Evolutionary conservation across 208 protist genomes (phyloP).

Genomic region (Trypanosoma scelopori): DNA sequence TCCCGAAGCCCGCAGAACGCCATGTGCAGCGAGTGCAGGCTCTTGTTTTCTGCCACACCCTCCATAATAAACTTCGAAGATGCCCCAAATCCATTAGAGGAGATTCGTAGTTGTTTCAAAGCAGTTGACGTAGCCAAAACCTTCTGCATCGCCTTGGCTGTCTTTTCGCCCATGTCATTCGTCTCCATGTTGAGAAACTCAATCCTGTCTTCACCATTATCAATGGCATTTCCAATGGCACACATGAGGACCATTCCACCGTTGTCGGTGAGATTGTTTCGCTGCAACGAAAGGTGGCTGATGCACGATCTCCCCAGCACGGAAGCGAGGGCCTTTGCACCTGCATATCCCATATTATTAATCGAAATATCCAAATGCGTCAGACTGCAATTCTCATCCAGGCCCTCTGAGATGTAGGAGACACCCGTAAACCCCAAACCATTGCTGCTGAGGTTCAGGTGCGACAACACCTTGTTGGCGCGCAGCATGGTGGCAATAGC

Average conservation of each 20-base stretch:
- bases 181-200: slow-evolving; percentile 69
- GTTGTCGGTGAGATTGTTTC: slow-evolving; percentile 75
- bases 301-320: slow-evolving; percentile 61
- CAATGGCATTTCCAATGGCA: slow-evolving; percentile 54
- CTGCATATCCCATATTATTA: slow-evolving; percentile 86
- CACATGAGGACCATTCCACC: slow-evolving; percentile 66
- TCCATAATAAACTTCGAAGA: slow-evolving; percentile 57
- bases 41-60: slow-evolving; percentile 73
- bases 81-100: slow-evolving; percentile 56
- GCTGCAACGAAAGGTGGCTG: slow-evolving; percentile 59
- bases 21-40: slow-evolving; percentile 47
- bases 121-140: slow-evolving; percentile 45
- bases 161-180: slow-evolving; percentile 63
- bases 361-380: slow-evolving; percentile 84
- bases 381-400: slow-evolving; percentile 70
- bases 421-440: slow-evolving; percentile 80
- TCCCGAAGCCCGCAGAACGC: slow-evolving; percentile 62
- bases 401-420: slow-evolving; percentile 51
- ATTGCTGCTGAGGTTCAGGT: slow-evolving; percentile 89
- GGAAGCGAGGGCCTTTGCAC: slow-evolving; percentile 50
- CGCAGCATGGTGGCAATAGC: slow-evolving; percentile 74
- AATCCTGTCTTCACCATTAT: slow-evolving; percentile 51
- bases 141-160: slow-evolving; percentile 47
- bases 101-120: slow-evolving; percentile 52
- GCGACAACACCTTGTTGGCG: slow-evolving; percentile 78